Evolutionary conservation across 768 basidiomycete species (phyloP).

Genomic region (Phylloporus scabripes): DNA sequence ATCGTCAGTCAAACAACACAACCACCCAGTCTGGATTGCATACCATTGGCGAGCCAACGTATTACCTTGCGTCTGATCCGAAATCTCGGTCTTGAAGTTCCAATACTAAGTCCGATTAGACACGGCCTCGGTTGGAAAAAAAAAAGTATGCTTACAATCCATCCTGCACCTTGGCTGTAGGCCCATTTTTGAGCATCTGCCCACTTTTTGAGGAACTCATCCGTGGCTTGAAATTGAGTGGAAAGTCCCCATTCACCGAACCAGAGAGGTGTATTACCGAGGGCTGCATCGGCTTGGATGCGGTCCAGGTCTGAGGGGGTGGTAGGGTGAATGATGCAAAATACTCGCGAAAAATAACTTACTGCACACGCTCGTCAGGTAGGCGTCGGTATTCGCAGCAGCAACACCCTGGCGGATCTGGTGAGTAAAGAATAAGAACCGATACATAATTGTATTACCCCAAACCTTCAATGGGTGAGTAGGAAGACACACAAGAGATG

Average conservation of each 20-base stretch:
- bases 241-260: conserved; percentile 60
- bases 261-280: conserved; percentile 45
- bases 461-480: conserved; percentile 41
- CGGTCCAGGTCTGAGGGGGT: conserved; percentile 50
- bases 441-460: conserved; percentile 36
- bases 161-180: conserved; percentile 56
- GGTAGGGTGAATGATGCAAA: not conserved
- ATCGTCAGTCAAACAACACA: not conserved
- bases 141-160: conserved; percentile 47
- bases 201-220: conserved; percentile 60
- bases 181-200: conserved; percentile 71
- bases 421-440: not conserved
- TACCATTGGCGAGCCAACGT: conserved; percentile 58
- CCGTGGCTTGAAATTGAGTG: conserved; percentile 60
- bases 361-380: conserved; percentile 69
- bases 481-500: not conserved
- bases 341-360: conserved; percentile 18
- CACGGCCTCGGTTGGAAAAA: not conserved
- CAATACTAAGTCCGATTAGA: conserved; percentile 41
- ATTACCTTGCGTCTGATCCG: conserved; percentile 40
- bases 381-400: conserved; percentile 55
- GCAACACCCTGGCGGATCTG: conserved; percentile 55
- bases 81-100: conserved; percentile 71
- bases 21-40: conserved; percentile 7
- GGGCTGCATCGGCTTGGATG: conserved; percentile 41